Evolutionary conservation across 805 yeast genomes (phyloP).

Genomic region (Candida argentea): DNA sequence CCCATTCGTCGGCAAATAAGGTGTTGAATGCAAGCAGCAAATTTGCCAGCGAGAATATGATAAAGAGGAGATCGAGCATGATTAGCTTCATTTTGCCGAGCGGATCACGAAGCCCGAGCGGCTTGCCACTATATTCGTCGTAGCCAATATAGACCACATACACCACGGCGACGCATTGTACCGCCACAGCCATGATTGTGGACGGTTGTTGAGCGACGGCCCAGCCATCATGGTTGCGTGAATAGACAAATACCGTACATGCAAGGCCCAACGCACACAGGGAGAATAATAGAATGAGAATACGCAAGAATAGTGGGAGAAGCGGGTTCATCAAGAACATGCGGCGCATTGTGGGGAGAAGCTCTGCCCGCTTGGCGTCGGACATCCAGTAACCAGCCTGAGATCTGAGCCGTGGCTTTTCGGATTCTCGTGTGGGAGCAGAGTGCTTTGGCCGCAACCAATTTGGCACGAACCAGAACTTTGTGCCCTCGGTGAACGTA

Average conservation of each 20-base stretch:
- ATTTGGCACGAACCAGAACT: not conserved
- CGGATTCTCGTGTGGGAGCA: slow-evolving; percentile 3
- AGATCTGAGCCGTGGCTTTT: slow-evolving; percentile 25
- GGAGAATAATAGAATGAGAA: slow-evolving; percentile 39
- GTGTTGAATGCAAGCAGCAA: slow-evolving; percentile 79
- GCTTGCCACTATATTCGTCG: slow-evolving; percentile 89
- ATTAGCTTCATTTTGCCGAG: slow-evolving; percentile 72
- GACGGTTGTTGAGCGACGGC: slow-evolving; percentile 68
- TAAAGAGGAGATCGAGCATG: slow-evolving; percentile 74
- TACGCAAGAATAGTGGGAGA: slow-evolving; percentile 67
- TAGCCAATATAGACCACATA: slow-evolving; percentile 75
- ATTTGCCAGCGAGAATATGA: slow-evolving; percentile 84
- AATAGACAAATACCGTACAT: slow-evolving; percentile 38
- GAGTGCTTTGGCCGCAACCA: not conserved
- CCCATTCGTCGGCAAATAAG: slow-evolving; percentile 74
- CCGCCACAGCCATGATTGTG: slow-evolving; percentile 85
- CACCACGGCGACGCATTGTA: slow-evolving; percentile 66
- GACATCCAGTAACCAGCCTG: slow-evolving; percentile 65
- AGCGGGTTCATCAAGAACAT: slow-evolving; percentile 67
- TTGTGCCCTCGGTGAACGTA: slow-evolving; percentile 5
- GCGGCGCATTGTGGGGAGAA: slow-evolving; percentile 52
- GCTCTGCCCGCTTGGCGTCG: slow-evolving; percentile 47
- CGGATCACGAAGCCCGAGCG: slow-evolving; percentile 83
- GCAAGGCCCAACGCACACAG: slow-evolving; percentile 68
- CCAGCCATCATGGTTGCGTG: slow-evolving; percentile 22